These are phyloP conservation scores for Candida krabiensis DNA, from an alignment of 805 yeast genomes.

Conservation along the genomic window DNA sequence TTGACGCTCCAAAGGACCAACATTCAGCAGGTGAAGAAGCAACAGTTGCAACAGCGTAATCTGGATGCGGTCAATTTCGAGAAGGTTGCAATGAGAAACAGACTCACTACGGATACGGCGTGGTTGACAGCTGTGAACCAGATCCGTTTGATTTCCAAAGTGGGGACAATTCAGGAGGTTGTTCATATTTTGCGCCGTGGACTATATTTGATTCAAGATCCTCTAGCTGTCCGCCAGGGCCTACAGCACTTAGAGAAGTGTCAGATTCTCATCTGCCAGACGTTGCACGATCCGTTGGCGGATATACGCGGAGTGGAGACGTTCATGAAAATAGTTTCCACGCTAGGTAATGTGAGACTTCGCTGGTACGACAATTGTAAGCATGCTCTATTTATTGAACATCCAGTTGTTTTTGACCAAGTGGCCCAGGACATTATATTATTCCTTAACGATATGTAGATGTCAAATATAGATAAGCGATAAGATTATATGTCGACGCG, in stretches of 20 bases:
- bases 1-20: conserved; percentile 8
- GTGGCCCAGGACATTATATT: conserved; percentile 3
- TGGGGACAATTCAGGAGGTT: conserved; percentile 11
- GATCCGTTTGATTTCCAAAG: conserved; percentile 9
- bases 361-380: conserved; percentile 9
- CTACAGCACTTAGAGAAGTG: conserved; percentile 1
- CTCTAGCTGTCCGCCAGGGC: not conserved
- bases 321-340: conserved; percentile 2
- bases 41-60: conserved; percentile 4
- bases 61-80: conserved; percentile 2
- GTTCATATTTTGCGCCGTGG: conserved; percentile 10
- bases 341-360: not conserved
- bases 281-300: conserved; percentile 8
- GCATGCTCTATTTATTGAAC: conserved; percentile 10
- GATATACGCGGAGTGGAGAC: conserved; percentile 3
- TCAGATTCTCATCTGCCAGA: conserved; percentile 9
- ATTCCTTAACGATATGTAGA: not conserved
- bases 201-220: not conserved
- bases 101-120: conserved; percentile 7
- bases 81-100: conserved; percentile 4
- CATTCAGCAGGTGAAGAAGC: conserved; percentile 2
- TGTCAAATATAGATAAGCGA: not conserved
- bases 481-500: not conserved
- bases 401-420: conserved; percentile 1
- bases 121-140: conserved; percentile 10